Base-by-base conservation (phyloP, 768 basidiomycete species). In the Phanerochaete carnosa region DNA sequence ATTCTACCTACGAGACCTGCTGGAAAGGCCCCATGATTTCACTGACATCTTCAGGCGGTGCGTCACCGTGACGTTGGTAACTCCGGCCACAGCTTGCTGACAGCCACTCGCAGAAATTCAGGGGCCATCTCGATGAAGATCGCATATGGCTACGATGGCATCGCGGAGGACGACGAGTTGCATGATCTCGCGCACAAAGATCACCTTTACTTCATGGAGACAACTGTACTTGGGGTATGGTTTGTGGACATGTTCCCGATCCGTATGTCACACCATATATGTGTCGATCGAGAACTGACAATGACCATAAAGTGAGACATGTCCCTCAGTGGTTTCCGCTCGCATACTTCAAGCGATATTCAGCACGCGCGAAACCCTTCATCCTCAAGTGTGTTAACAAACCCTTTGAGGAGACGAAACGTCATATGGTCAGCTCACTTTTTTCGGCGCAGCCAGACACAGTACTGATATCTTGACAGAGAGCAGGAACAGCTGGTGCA, bases 321-420 rank as follows among this genome's bases (percentile, higher is more conserved):
- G 28, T 63, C 6, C 62, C 57, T 32, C n/a, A 37, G 11, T 63
- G 62, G 62, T 52, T 63, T 12, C 62, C 62, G 5, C 58, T 58
- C 3, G 45, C 58, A 9, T 15, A 33, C 2, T 25, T 29, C 23
- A 25, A 32, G 12, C 33, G 35, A 37, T 55, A 54, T 13, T 57
- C 37, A 13, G 35, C 26, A 12, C 23, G 22, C 12, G 45, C 53
- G 5, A 7, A 37, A 2, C 57, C 52, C 22, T 30, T 47, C 15
- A 53, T 59, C 5, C 15, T 26, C 3, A n/a, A 29, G 19, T 28
- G 59, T n/a, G 29, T 51, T 3, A 43, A 63, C 19, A 50, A 39
- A 29, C 62, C 62, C 16, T 63, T 55, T 28, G 45, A 30, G 5
- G 57, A 23, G 13, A 51, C 45, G 16, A 52, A 59, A 29, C 9